phyloP scores from a whole-genome alignment of 2,329 filamentous ascomycete species.

The Colletotrichum sp. region DNA sequence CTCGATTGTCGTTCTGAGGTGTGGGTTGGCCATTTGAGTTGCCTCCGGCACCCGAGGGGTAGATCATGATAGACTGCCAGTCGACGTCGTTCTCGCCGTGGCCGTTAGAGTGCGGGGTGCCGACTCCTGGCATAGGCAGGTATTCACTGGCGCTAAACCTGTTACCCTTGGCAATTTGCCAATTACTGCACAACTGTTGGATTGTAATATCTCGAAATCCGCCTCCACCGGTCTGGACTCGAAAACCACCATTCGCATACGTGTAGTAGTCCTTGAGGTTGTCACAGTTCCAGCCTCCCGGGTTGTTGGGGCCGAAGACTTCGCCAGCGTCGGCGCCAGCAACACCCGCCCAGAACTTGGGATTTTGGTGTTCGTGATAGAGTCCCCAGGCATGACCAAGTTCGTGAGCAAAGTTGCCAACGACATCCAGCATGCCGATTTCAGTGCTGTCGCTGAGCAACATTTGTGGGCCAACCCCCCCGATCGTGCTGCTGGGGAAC shows the following conservation, averaged over 20 bases:
- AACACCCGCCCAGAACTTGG: conserved; percentile 23
- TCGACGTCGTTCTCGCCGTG: neutral
- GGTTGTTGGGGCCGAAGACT: neutral
- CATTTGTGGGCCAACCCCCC: neutral
- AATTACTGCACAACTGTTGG: neutral
- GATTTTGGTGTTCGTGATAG: conserved; percentile 32
- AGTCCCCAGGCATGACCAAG: conserved; percentile 32
- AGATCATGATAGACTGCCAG: conserved; percentile 25
- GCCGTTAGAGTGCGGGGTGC: neutral
- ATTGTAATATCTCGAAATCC: neutral
- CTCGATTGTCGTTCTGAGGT: neutral
- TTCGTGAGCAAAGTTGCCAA: conserved; percentile 29
- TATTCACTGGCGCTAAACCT: neutral
- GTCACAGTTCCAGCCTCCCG: conserved; percentile 3
- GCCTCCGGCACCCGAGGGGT: conserved; percentile 23
- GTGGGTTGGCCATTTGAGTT: neutral
- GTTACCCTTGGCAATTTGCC: neutral
- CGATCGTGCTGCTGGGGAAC: neutral
- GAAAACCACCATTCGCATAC: neutral
- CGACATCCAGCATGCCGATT: conserved; percentile 7
- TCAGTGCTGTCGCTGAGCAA: conserved; percentile 3
- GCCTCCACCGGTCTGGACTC: neutral
- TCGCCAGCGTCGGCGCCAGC: neutral
- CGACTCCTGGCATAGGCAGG: neutral
- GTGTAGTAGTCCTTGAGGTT: conserved; percentile 8